Percentiles rank a stretch among this genome's conserved stretches.
These are phyloP conservation scores for Cerioporus squamosus DNA, from an alignment of 1,284 basidiomycete species.

Conservation along the genomic window DNA sequence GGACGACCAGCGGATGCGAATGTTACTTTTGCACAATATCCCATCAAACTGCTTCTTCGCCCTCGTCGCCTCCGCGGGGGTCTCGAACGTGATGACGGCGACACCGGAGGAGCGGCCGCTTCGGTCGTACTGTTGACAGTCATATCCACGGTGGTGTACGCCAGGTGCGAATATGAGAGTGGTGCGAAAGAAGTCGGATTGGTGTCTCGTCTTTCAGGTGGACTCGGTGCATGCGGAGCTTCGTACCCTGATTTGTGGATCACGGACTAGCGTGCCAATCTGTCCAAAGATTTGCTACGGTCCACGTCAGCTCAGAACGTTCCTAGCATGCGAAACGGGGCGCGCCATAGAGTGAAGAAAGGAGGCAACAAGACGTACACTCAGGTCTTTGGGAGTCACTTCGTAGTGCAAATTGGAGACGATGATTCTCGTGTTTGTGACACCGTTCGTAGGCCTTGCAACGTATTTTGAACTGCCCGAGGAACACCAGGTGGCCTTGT, in stretches of 20 bases:
- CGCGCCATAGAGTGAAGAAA: too few species aligned
- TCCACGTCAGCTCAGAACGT: conserved; percentile 13
- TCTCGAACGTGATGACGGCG: conserved; percentile 85
- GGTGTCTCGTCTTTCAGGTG: conserved; percentile 48
- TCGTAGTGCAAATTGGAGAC: conserved; percentile 95
- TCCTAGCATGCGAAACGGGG: too few species aligned
- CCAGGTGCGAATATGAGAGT: conserved; percentile 32
- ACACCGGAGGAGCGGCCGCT: conserved; percentile 91
- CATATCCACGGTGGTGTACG: background rate
- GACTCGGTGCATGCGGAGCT: conserved; percentile 59
- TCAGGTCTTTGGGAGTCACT: conserved; percentile 86
- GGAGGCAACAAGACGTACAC: conserved; percentile 53
- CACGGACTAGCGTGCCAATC: conserved; percentile 89
- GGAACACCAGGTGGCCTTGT: conserved; percentile 58
- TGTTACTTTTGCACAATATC: conserved; percentile 85
- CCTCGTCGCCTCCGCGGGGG: conserved; percentile 75
- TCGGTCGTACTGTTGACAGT: conserved; percentile 80
- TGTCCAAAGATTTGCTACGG: conserved; percentile 87
- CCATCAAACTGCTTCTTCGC: conserved; percentile 91
- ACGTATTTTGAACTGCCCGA: conserved; percentile 34
- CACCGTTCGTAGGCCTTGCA: conserved; percentile 31
- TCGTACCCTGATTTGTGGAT: conserved; percentile 95
- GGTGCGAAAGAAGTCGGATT: conserved; percentile 50
- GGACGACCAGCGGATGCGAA: conserved; percentile 1
- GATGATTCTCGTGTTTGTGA: conserved; percentile 68